These are phyloP conservation scores for Chrysanthemum lavandulifolium DNA, from an alignment of 129 eudicot species.

Conservation along the genomic window DNA sequence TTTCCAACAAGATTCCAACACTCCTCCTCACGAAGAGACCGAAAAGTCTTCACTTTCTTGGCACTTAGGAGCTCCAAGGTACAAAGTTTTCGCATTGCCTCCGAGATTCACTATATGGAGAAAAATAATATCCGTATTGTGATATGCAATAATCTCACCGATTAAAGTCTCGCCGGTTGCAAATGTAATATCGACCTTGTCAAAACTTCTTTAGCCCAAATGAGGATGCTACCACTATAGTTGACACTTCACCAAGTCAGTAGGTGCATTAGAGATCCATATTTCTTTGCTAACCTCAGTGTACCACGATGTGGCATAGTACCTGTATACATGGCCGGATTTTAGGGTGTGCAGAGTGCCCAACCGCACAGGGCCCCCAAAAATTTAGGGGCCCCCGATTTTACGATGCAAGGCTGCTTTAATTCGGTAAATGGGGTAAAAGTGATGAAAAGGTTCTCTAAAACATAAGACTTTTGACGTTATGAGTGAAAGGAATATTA, in stretches of 20 bases:
- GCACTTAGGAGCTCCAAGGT: constrained; percentile 30
- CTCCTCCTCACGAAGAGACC: constrained; percentile 30
- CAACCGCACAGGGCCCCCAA: no score
- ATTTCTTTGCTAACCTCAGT: constrained; percentile 20
- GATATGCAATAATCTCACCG: constrained; percentile 23
- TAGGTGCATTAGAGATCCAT: constrained; percentile 27
- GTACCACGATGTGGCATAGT: constrained; percentile 34
- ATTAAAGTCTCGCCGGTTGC: constrained; percentile 24
- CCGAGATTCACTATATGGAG: constrained; percentile 33
- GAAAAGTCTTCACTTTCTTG: constrained; percentile 31
- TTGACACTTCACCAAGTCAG: constrained; percentile 33
- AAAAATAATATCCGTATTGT: constrained; percentile 29
- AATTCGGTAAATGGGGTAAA: no score
- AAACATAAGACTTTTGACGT: no score
- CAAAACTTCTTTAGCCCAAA: constrained; percentile 31
- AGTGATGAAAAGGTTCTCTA: no score
- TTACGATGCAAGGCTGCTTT: no score
- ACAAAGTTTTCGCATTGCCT: constrained; percentile 32
- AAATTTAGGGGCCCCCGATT: no score
- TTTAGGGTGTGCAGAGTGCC: no score
- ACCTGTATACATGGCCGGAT: no score
- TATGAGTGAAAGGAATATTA: no score
- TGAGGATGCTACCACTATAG: constrained; percentile 30
- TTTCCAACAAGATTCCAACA: constrained; percentile 25
- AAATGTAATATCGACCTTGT: constrained; percentile 25